These are phyloP conservation scores for Aspergillus texensis DNA, from an alignment of 2,329 filamentous ascomycete genomes.

Conservation along the genomic window DNA sequence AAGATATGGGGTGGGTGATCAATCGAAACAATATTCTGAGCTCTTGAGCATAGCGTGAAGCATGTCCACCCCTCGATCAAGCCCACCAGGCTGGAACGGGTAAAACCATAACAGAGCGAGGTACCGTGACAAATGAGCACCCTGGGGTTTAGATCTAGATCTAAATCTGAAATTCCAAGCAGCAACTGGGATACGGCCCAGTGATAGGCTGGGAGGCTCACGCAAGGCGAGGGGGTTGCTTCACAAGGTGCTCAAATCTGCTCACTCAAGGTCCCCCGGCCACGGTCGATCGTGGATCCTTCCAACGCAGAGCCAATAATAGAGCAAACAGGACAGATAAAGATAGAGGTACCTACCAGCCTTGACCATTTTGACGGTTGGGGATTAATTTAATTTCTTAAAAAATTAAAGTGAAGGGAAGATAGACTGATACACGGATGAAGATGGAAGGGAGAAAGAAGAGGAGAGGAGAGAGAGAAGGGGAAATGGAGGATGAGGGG, in stretches of 20 bases:
- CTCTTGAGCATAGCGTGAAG: not conserved
- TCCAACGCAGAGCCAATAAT: constrained; percentile 20
- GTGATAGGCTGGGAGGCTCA: constrained; percentile 32
- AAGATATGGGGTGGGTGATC: not conserved
- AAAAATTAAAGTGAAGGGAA: constrained; percentile 14
- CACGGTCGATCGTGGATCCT: constrained; percentile 33
- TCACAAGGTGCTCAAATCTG: constrained; percentile 48
- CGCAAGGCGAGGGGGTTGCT: constrained; percentile 11
- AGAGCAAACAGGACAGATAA: constrained; percentile 21
- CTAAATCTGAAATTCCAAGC: not conserved
- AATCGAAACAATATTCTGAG: not conserved
- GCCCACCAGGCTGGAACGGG: constrained; percentile 9
- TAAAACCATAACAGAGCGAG: constrained; percentile 6
- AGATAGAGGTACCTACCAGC: constrained; percentile 68
- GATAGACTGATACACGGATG: constrained; percentile 12
- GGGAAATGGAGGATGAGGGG: constrained; percentile 23
- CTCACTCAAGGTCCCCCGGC: constrained; percentile 42
- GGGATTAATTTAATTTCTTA: constrained; percentile 33
- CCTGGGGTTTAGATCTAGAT: constrained; percentile 8
- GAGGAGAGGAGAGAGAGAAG: constrained; percentile 25
- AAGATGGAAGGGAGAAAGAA: constrained; percentile 21
- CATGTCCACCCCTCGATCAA: not conserved
- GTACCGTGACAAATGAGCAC: not conserved
- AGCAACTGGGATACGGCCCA: constrained; percentile 11
- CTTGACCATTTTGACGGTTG: constrained; percentile 91